Evolutionary conservation across 352 stramenopile species (phyloP), one percentile per base, ranked within the genome.

Genomic region (Phytophthora pinifolia): DNA sequence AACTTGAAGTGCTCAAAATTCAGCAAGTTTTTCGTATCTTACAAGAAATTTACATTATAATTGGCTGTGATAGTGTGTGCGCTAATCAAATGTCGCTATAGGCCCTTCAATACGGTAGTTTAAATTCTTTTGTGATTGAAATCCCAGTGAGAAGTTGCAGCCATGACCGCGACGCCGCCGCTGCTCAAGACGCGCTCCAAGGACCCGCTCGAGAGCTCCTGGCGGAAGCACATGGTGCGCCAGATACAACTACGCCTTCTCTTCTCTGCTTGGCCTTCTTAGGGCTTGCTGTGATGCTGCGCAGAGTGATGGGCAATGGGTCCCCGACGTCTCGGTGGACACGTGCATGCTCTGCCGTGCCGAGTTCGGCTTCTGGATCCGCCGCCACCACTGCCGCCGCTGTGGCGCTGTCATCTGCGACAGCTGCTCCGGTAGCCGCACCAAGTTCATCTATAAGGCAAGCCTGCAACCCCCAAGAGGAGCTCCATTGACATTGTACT

Each of bases 341-440:
- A 58, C 74, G 20, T 96, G 87, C 72, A 93, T 95, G 82, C 64
- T 90, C 27, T 96, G 87, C 65, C 79, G 83, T 45, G 49, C 53
- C 30, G 86, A 94, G 54, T 96, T 96, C 51, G 76, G 74, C 30
- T 93, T 91, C 51, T 91, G 83, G 82, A 90, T 80, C 51, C 83
- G 87, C 27, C 88, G 88, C 57, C 87, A 96, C 67, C 87, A 96
- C 61, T 96, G 87, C 56, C 84, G 87, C 6, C 82, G 82, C n/a
- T 96, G 87, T 32, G 87, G 87, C 9, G 79, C 80, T 7, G 72
- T 93, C 17, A 76, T 94, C 7, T 96, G 87, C 47, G 76, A 92
- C 35, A 35, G 67, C 9, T 96, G 87, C 61, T 93, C 86, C 7
- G 70, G 74, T 6, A 90, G 73, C 50, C 79, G 83, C 32, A 93